Evolutionary conservation across 495 filamentous ascomycete species (phyloP), one percentile per base, ranked within the genome.

Genomic region (Aspergillus conjunctus): DNA sequence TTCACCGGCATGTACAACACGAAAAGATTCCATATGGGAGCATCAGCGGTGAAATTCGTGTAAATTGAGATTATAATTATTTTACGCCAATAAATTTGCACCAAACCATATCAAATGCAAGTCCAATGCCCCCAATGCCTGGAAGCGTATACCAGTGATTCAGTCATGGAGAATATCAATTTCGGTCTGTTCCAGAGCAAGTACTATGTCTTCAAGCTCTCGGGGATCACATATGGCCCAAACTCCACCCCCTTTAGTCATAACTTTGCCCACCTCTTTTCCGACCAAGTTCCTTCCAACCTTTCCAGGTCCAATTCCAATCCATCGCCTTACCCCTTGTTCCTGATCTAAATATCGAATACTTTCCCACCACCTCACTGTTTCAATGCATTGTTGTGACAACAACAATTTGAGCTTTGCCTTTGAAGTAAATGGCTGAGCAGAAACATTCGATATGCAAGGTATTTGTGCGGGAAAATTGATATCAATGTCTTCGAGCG

Each of bases 291-390:
- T 97, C 55, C 92, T 82, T 3, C 93, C 94, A 6, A 98, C 93
- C 68, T 96, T 96, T 1, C 93, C 94, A 0, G 94, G 94, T 3
- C 94, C 94, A 63, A 98, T 90, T 17, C 93, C 94, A 50, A 98
- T 82, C 92, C 93, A 98, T 46, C 92, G 80, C 64, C 85, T 80
- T 8, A 98, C 91, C 57, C 88, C 90, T 66, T 86, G 78, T 59
- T 94, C 90, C 64, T 94, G 87, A 70, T 98, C 91, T 45, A 98
- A 76, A 66, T 93, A 97, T 62, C 86, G 86, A 49, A 98, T 90
- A 62, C 89, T 92, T 50, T 94, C 91, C 87, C 91, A 94, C 94
- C 94, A 98, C 60, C 82, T 80, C 14, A 98, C 91, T 14, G 93
- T 97, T 75, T 96, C 91, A 14, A 92, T 87, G 50, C 87, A 91